Evolutionary conservation across 805 yeast genomes (phyloP).

Genomic region (Spencermartinsiella europaea): DNA sequence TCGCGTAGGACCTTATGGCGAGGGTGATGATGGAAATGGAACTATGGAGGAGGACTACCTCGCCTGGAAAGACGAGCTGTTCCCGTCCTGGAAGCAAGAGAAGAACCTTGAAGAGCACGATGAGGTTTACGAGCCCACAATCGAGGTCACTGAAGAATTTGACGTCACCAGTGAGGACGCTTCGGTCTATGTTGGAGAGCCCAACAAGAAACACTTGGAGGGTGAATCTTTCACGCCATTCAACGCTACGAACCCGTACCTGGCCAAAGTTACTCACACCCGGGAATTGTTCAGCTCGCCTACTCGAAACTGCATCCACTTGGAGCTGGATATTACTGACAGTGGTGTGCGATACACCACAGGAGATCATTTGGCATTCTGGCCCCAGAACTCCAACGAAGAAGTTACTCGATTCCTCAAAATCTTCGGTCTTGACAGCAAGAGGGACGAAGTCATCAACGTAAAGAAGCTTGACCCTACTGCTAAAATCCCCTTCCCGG

Average conservation of each 20-base stretch:
- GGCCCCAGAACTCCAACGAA: constrained; percentile 86
- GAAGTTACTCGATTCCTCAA: constrained; percentile 60
- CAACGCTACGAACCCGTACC: constrained; percentile 73
- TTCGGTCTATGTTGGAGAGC: constrained; percentile 76
- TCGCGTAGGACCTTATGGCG: constrained; percentile 70
- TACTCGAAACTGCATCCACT: constrained; percentile 78
- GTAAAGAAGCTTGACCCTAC: constrained; percentile 61
- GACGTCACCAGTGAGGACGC: constrained; percentile 34
- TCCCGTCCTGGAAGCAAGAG: constrained; percentile 58
- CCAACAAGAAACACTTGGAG: constrained; percentile 52
- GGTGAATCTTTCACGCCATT: constrained; percentile 57
- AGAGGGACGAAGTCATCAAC: constrained; percentile 52
- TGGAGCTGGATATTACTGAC: constrained; percentile 75
- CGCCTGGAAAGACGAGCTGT: constrained; percentile 81
- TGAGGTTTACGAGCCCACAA: constrained; percentile 67
- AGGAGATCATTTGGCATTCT: constrained; percentile 92
- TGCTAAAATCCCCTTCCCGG: constrained; percentile 39
- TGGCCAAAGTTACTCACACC: constrained; percentile 59
- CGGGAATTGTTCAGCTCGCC: constrained; percentile 64
- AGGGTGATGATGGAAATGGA: constrained; percentile 94
- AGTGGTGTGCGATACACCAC: constrained; percentile 80
- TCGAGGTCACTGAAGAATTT: constrained; percentile 29
- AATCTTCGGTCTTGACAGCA: constrained; percentile 55
- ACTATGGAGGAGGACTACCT: constrained; percentile 93
- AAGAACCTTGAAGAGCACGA: constrained; percentile 76